phyloP scores from a whole-genome alignment of 1,284 basidiomycete species.

The Ceratobasidium sp. region DNA sequence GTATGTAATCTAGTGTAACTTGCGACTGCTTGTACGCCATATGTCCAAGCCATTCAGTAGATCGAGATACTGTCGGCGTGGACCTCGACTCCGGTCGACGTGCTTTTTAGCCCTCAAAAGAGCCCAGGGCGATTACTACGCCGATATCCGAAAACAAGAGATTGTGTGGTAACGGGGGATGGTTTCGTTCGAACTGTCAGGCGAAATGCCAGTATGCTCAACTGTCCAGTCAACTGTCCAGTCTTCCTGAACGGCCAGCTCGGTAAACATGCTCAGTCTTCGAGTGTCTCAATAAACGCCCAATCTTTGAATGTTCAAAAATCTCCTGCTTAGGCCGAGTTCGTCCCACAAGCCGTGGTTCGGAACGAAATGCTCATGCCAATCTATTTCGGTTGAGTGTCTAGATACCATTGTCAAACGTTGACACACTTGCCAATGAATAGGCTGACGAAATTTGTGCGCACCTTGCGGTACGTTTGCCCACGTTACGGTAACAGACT shows the following conservation, averaged over 20 bases:
- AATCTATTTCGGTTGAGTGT: neutral
- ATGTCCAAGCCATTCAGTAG: too few species aligned
- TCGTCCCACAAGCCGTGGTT: neutral
- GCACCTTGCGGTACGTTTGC: too few species aligned
- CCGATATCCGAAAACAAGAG: too few species aligned
- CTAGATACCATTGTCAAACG: neutral
- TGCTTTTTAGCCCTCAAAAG: neutral
- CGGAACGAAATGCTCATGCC: neutral
- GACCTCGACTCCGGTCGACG: neutral
- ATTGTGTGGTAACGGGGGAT: too few species aligned
- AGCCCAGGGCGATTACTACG: neutral
- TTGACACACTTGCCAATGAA: too few species aligned
- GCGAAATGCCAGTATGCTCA: too few species aligned
- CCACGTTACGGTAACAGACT: too few species aligned
- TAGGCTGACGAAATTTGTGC: too few species aligned
- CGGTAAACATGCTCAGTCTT: constrained; percentile 10
- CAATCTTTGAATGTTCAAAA: neutral
- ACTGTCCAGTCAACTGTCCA: too few species aligned
- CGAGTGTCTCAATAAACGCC: neutral
- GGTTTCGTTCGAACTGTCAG: neutral
- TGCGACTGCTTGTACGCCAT: neutral
- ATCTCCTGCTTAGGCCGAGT: neutral
- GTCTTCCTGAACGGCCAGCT: constrained; percentile 28
- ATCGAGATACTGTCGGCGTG: neutral
- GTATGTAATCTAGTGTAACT: neutral